Percentiles rank a stretch among this genome's conserved stretches.
Conservation (phyloP, 768 basidiomycete species). For the Tricholoma matsutake region DNA sequence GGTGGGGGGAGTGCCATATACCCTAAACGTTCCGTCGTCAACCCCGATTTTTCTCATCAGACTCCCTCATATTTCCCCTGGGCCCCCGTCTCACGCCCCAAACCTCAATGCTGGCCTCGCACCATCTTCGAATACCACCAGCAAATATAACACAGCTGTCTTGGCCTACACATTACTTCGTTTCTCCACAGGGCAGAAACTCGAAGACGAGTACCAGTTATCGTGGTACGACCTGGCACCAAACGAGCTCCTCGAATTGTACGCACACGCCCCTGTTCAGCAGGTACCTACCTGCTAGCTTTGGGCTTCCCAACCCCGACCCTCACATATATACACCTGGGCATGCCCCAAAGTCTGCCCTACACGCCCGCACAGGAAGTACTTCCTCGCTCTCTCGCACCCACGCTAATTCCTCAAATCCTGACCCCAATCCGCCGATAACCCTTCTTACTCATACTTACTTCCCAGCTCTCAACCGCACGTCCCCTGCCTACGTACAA, state of each 20-base stretch:
- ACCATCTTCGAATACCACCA: neutral
- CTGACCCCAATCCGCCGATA: neutral
- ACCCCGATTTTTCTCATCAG: neutral
- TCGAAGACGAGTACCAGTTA: slow-evolving; percentile 60
- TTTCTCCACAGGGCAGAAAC: slow-evolving; percentile 65
- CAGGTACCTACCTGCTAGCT: too few species aligned
- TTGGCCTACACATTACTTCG: slow-evolving; percentile 50
- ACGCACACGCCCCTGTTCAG: slow-evolving; percentile 25
- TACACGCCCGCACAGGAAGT: slow-evolving; percentile 1
- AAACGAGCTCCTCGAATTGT: slow-evolving; percentile 70
- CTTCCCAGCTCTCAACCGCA: slow-evolving; percentile 31
- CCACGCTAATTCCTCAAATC: neutral
- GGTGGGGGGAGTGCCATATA: neutral
- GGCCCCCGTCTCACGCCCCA: neutral
- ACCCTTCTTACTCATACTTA: neutral
- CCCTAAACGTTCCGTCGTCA: neutral
- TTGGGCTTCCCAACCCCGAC: too few species aligned
- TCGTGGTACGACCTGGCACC: slow-evolving; percentile 59
- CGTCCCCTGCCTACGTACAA: too few species aligned
- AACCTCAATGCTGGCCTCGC: neutral
- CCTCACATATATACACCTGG: too few species aligned
- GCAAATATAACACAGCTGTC: slow-evolving; percentile 8
- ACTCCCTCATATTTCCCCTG: neutral
- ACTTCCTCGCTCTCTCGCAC: neutral
- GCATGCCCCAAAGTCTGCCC: too few species aligned